These are phyloP conservation scores for Cynara cardunculus DNA, from an alignment of 129 eudicot species.

Conservation along the genomic window DNA sequence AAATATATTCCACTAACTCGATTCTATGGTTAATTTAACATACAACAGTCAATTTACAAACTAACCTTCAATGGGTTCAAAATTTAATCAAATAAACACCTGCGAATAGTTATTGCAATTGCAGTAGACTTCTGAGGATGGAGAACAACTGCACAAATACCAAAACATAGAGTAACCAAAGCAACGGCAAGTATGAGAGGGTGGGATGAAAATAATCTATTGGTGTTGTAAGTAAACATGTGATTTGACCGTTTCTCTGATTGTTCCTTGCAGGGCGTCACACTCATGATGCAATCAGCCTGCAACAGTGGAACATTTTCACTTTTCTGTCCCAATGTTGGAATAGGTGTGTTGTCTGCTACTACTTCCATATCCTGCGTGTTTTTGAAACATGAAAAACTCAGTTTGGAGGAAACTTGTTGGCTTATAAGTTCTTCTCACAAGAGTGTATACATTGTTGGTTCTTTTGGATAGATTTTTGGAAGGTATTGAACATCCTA, in stretches of 20 bases:
- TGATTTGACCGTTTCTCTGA: conserved; percentile 32
- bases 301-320: conserved; percentile 50
- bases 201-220: conserved; percentile 35
- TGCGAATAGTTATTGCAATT: conserved; percentile 59
- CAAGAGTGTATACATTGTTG: background rate
- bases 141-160: conserved; percentile 65
- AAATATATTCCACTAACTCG: conserved; percentile 9
- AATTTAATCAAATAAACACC: conserved; percentile 53
- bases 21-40: conserved; percentile 25
- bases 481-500: background rate
- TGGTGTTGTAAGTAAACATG: conserved; percentile 18
- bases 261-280: conserved; percentile 34
- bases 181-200: conserved; percentile 43
- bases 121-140: conserved; percentile 63
- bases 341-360: background rate
- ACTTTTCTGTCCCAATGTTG: conserved; percentile 12
- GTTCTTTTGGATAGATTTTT: background rate
- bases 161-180: conserved; percentile 63
- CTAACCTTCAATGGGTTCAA: conserved; percentile 6
- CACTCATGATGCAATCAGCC: conserved; percentile 45
- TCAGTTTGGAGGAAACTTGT: background rate
- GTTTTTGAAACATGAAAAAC: background rate
- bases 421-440: background rate
- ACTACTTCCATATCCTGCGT: conserved; percentile 33
- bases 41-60: conserved; percentile 36